Evolutionary conservation across 192 early-diverging fungal genomes (phyloP).

Genomic region (Entomortierella chlamydospora): DNA sequence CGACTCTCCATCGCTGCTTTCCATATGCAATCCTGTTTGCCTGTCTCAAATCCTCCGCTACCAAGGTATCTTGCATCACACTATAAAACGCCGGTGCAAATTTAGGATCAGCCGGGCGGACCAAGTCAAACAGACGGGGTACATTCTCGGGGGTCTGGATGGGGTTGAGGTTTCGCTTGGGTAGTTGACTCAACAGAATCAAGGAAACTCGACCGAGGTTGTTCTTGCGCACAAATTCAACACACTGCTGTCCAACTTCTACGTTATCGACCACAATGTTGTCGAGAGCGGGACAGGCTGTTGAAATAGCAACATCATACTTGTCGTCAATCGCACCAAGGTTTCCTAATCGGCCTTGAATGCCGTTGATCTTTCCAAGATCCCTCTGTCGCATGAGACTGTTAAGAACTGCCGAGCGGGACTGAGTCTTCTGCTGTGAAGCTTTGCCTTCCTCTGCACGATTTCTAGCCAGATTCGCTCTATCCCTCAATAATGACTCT

Average conservation of each 20-base stretch:
- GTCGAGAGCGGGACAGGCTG: slow-evolving; percentile 84
- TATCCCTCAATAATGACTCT: slow-evolving; percentile 27
- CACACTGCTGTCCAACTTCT: slow-evolving; percentile 85
- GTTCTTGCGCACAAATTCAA: slow-evolving; percentile 88
- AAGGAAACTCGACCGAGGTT: slow-evolving; percentile 90
- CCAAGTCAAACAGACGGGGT: slow-evolving; percentile 91
- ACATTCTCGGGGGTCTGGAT: slow-evolving; percentile 81
- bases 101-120: slow-evolving; percentile 77
- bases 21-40: slow-evolving; percentile 93
- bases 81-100: slow-evolving; percentile 90
- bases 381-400: slow-evolving; percentile 78
- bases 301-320: slow-evolving; percentile 97
- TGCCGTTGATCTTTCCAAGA: slow-evolving; percentile 78
- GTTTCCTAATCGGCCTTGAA: slow-evolving; percentile 91
- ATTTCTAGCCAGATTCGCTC: slow-evolving; percentile 59
- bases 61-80: slow-evolving; percentile 87
- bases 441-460: slow-evolving; percentile 79
- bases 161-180: slow-evolving; percentile 58
- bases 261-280: slow-evolving; percentile 94
- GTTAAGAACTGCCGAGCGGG: slow-evolving; percentile 74
- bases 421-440: slow-evolving; percentile 71
- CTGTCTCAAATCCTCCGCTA: slow-evolving; percentile 82
- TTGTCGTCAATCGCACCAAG: slow-evolving; percentile 94
- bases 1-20: slow-evolving; percentile 86
- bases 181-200: slow-evolving; percentile 83